A percentile compares a stretch with the other conserved stretches of the same genome.
phyloP scores from a whole-genome alignment of 306 rosid genomes.

The Fagus crenata region DNA sequence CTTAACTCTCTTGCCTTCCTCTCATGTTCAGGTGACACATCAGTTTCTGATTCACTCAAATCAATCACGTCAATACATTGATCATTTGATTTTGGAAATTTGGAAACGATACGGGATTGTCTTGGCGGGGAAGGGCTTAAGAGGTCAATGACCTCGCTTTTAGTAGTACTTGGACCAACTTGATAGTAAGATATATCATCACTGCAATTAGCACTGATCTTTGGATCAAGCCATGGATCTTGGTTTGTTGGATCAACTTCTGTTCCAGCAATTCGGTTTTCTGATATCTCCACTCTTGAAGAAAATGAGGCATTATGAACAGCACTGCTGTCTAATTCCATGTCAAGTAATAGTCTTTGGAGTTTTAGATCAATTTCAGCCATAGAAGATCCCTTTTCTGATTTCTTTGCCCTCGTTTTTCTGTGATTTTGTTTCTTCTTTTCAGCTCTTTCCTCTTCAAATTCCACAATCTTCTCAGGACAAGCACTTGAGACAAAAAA shows the following conservation, averaged over 20 bases:
- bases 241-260: constrained; percentile 28
- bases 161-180: constrained; percentile 23
- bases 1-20: constrained; percentile 65
- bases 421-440: constrained; percentile 49
- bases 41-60: constrained; percentile 73
- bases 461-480: constrained; percentile 72
- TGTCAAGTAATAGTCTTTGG: constrained; percentile 52
- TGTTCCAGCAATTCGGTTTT: constrained; percentile 24
- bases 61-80: constrained; percentile 51
- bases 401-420: constrained; percentile 56
- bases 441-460: constrained; percentile 48
- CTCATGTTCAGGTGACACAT: constrained; percentile 60
- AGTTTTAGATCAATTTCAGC: constrained; percentile 61
- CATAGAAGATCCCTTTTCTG: constrained; percentile 38
- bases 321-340: constrained; percentile 38
- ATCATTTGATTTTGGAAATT: constrained; percentile 31
- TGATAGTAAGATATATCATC: constrained; percentile 21
- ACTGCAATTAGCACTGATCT: constrained; percentile 16
- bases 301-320: constrained; percentile 25
- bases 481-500: constrained; percentile 61
- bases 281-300: constrained; percentile 20
- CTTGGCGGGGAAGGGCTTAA: constrained; percentile 68
- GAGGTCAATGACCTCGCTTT: constrained; percentile 61
- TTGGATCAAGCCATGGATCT: constrained; percentile 25
- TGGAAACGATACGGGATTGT: constrained; percentile 12